Evolutionary conservation across 2,329 filamentous ascomycete species (phyloP).

Genomic region (Dactylonectria macrodidyma): DNA sequence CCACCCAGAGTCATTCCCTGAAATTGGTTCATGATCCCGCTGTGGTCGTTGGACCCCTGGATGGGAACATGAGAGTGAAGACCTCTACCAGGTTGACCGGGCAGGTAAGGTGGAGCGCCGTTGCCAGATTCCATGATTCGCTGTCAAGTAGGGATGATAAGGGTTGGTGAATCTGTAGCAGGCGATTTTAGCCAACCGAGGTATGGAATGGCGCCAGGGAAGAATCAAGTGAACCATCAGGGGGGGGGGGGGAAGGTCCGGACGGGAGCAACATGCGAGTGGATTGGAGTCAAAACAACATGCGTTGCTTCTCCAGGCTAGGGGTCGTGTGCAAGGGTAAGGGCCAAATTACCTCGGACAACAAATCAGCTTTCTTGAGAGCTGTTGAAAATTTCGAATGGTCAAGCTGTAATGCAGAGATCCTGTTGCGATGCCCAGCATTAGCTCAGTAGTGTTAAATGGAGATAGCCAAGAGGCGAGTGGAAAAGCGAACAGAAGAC

Average conservation of each 20-base stretch:
- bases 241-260: too few relatives aligned
- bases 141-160: conserved; percentile 53
- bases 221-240: neutral
- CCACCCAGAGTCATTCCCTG: conserved; percentile 56
- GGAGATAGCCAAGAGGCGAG: neutral
- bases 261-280: neutral
- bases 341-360: conserved; percentile 50
- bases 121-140: conserved; percentile 55
- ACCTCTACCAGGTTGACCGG: conserved; percentile 49
- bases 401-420: conserved; percentile 49
- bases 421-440: conserved; percentile 37
- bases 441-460: neutral
- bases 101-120: conserved; percentile 51
- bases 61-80: conserved; percentile 49
- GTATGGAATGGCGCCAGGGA: neutral
- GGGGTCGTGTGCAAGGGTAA: neutral
- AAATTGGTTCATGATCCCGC: conserved; percentile 53
- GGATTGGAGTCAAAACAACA: neutral
- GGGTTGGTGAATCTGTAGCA: conserved; percentile 47
- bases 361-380: conserved; percentile 51
- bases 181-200: conserved; percentile 13
- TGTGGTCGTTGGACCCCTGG: conserved; percentile 51
- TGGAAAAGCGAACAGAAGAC: neutral
- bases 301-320: neutral
- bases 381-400: conserved; percentile 51